A percentile compares a stretch with the other conserved stretches of the same genome.
These are phyloP conservation scores for Penicillium herquei DNA, from an alignment of 495 filamentous ascomycete genomes.

Conservation along the genomic window DNA sequence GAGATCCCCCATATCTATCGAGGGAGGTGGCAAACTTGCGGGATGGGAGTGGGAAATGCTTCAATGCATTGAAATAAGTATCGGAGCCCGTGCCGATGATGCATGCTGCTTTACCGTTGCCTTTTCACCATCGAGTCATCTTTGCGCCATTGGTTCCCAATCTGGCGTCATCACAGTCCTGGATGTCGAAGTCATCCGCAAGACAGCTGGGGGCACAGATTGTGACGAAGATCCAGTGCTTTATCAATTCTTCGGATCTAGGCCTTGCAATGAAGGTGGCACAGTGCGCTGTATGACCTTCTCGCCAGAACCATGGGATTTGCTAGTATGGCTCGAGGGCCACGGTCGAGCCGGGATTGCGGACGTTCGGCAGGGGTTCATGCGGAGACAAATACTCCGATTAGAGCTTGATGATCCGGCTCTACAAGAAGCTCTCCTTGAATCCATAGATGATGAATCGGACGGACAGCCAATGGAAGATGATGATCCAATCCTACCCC, in stretches of 20 bases:
- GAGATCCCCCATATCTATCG: slow-evolving; percentile 40
- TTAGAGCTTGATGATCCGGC: slow-evolving; percentile 56
- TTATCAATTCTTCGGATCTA: slow-evolving; percentile 55
- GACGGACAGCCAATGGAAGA: slow-evolving; percentile 22
- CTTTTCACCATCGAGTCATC: slow-evolving; percentile 64
- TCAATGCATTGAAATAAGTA: slow-evolving; percentile 38
- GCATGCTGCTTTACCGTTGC: slow-evolving; percentile 66
- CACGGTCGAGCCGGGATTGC: slow-evolving; percentile 79
- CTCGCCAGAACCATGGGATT: slow-evolving; percentile 83
- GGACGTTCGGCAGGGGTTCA: slow-evolving; percentile 76
- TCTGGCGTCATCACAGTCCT: slow-evolving; percentile 69
- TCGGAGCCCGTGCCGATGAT: slow-evolving; percentile 34
- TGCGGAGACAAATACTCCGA: slow-evolving; percentile 69
- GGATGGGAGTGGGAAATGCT: slow-evolving; percentile 39
- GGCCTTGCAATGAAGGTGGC: slow-evolving; percentile 59
- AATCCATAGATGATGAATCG: slow-evolving; percentile 32
- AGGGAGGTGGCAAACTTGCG: slow-evolving; percentile 41
- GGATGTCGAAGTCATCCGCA: slow-evolving; percentile 52
- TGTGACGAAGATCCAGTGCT: slow-evolving; percentile 32
- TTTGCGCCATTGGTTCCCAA: slow-evolving; percentile 71
- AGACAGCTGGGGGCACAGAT: slow-evolving; percentile 34
- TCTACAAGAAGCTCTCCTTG: slow-evolving; percentile 54
- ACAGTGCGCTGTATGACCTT: slow-evolving; percentile 91
- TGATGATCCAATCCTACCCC: slow-evolving; percentile 21
- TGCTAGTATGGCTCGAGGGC: slow-evolving; percentile 92